A percentile compares a stretch with the other conserved stretches of the same genome.
phyloP scores from a whole-genome alignment of 345 rosid genomes.

The Linum tenue region DNA sequence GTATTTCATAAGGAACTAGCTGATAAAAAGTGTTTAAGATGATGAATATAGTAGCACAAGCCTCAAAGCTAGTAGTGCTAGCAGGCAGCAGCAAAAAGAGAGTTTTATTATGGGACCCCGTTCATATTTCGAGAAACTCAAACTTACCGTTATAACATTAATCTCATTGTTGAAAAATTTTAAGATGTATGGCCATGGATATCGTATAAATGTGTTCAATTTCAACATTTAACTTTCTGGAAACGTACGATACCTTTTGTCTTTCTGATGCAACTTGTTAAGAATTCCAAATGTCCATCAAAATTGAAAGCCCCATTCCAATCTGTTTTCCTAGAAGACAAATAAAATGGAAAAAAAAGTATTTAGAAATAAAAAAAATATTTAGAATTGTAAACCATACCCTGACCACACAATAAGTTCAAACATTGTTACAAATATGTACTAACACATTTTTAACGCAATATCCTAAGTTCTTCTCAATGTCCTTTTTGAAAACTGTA shows the following conservation, averaged over 20 bases:
- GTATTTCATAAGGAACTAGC: constrained; percentile 8
- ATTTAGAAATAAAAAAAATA: background rate
- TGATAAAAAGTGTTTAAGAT: background rate
- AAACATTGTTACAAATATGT: background rate
- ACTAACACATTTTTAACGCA: constrained; percentile 75
- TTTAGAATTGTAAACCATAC: background rate
- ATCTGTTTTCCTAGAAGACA: constrained; percentile 48
- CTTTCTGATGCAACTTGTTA: constrained; percentile 56
- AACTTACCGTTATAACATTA: background rate
- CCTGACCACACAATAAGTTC: background rate
- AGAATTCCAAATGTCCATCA: constrained; percentile 39
- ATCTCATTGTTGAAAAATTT: background rate
- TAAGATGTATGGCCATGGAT: background rate
- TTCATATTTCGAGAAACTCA: too few species aligned
- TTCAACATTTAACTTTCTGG: background rate
- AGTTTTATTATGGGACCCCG: too few species aligned
- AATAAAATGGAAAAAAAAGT: constrained; percentile 1
- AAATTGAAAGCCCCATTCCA: constrained; percentile 76
- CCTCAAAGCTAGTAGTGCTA: too few species aligned
- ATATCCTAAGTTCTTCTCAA: constrained; percentile 35
- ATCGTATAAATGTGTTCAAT: background rate
- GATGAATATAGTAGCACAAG: too few species aligned
- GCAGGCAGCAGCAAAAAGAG: too few species aligned
- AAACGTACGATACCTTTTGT: constrained; percentile 41
- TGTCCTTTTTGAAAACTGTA: constrained; percentile 28